Evolutionary conservation across 2,329 filamentous ascomycete species (phyloP).

Genomic region (Apiospora pterosperma): DNA sequence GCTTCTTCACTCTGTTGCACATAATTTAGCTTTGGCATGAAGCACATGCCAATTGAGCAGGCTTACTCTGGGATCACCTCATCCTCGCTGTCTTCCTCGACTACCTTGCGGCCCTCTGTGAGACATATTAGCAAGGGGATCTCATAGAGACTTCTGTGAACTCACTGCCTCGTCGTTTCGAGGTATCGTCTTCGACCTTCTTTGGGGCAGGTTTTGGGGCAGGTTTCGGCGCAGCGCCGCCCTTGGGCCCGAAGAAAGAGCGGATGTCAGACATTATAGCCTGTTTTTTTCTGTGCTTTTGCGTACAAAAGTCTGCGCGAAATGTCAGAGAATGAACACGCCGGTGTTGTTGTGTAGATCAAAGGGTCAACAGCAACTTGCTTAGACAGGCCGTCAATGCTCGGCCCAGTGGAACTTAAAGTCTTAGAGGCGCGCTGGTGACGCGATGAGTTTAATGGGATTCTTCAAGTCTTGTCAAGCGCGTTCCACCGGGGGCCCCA

Average conservation of each 20-base stretch:
- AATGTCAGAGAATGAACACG: background rate
- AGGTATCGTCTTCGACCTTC: slow-evolving; percentile 41
- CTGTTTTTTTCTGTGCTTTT: slow-evolving; percentile 7
- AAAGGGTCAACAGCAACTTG: background rate
- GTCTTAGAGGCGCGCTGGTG: slow-evolving; percentile 6
- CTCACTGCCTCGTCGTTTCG: slow-evolving; percentile 45
- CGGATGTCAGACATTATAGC: slow-evolving; percentile 80
- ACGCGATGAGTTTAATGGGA: slow-evolving; percentile 7
- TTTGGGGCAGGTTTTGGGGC: slow-evolving; percentile 38
- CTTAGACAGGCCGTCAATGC: background rate
- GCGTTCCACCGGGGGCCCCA: background rate
- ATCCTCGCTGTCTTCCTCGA: slow-evolving; percentile 81
- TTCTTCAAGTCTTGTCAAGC: no score
- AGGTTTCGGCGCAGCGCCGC: slow-evolving; percentile 45
- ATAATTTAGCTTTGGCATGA: slow-evolving; percentile 12
- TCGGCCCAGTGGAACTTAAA: background rate
- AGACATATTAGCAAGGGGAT: background rate
- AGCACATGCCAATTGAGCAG: background rate
- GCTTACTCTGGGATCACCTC: slow-evolving; percentile 61
- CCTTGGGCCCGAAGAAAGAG: slow-evolving; percentile 83
- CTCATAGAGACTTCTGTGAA: background rate
- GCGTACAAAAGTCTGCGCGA: background rate
- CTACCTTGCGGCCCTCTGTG: slow-evolving; percentile 60
- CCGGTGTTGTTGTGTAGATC: background rate
- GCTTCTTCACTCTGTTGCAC: slow-evolving; percentile 49